Conservation (phyloP, 2,329 filamentous ascomycete genomes). For the Cladosporium sp. region DNA sequence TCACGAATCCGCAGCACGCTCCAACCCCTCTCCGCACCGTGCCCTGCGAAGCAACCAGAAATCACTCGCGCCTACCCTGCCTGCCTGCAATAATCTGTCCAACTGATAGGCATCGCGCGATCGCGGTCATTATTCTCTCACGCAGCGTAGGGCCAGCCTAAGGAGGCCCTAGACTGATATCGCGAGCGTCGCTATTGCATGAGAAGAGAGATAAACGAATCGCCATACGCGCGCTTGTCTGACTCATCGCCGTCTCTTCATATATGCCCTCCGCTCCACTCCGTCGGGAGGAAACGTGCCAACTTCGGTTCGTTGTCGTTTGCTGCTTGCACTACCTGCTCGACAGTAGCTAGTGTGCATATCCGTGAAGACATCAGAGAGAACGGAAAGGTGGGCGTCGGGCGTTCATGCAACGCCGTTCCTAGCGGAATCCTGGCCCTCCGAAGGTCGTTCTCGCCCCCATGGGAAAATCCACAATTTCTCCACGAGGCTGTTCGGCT, state of each 20-base stretch:
- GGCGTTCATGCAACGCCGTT: slow-evolving; percentile 8
- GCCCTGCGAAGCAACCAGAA: not conserved
- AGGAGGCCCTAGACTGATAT: not conserved
- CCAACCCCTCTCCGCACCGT: not conserved
- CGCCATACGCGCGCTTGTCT: not conserved
- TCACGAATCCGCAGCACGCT: not conserved
- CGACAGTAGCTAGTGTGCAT: not conserved
- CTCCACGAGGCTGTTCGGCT: not conserved
- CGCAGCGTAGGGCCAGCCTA: not conserved
- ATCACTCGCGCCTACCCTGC: not conserved
- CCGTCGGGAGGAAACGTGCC: not conserved
- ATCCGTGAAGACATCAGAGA: not conserved
- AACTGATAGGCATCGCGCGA: not conserved
- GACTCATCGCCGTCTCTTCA: not conserved
- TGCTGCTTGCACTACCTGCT: not conserved
- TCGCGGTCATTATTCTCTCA: not conserved
- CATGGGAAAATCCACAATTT: not conserved
- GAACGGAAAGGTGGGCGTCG: not conserved
- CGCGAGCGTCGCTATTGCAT: not conserved
- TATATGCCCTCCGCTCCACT: not conserved
- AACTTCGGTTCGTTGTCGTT: not conserved
- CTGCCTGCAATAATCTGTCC: not conserved
- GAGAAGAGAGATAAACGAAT: not conserved
- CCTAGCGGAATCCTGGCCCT: not conserved
- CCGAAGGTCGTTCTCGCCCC: not conserved